These are phyloP conservation scores for Senna siamea DNA, from an alignment of 306 rosid genomes.

Conservation along the genomic window DNA sequence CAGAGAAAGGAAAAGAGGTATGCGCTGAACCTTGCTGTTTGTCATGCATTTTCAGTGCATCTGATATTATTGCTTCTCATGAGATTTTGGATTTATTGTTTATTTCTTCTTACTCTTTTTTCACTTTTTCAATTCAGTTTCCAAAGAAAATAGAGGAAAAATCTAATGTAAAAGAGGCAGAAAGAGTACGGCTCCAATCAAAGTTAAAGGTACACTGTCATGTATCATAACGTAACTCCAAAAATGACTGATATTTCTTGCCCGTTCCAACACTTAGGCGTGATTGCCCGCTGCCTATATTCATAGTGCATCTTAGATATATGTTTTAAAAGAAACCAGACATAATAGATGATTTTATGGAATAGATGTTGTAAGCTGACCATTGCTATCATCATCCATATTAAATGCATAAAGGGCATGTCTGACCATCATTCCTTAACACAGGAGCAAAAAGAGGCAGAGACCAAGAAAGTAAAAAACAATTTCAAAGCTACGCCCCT, in stretches of 20 bases:
- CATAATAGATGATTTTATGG: neutral
- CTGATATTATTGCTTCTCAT: neutral
- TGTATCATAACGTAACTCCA: neutral
- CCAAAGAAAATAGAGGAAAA: conserved; percentile 53
- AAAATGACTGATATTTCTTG: conserved; percentile 9
- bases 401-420: neutral
- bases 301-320: conserved; percentile 13
- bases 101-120: conserved; percentile 18
- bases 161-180: conserved; percentile 44
- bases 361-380: neutral
- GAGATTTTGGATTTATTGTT: conserved; percentile 8
- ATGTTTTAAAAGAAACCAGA: neutral
- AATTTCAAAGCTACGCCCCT: conserved; percentile 54
- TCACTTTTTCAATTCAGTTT: conserved; percentile 26
- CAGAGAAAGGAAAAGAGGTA: conserved; percentile 64
- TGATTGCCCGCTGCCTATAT: neutral
- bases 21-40: conserved; percentile 1
- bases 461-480: conserved; percentile 43
- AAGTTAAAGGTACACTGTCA: conserved; percentile 60
- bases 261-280: conserved; percentile 3
- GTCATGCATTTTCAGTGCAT: neutral
- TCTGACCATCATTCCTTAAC: conserved; percentile 33
- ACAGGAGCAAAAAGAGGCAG: conserved; percentile 44
- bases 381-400: conserved; percentile 9
- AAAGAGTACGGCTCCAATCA: conserved; percentile 50